These are phyloP conservation scores for Datisca glomerata DNA, from an alignment of 306 rosid genomes.

Conservation along the genomic window DNA sequence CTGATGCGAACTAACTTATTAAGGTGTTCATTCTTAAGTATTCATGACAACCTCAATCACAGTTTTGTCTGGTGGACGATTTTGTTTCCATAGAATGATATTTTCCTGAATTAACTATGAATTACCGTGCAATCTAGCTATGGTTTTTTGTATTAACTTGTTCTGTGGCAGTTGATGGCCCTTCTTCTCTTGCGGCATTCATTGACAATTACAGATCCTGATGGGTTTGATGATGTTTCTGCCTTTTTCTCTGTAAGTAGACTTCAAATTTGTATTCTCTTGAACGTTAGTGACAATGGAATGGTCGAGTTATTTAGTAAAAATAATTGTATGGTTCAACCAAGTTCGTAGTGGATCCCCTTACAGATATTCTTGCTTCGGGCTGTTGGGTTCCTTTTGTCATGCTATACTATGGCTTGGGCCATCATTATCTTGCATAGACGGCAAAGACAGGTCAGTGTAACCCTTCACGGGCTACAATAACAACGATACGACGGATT, in stretches of 20 bases:
- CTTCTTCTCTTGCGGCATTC: constrained; percentile 84
- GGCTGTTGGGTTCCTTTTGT: constrained; percentile 95
- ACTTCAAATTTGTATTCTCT: not conserved
- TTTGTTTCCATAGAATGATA: not conserved
- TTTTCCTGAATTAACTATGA: not conserved
- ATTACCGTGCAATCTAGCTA: not conserved
- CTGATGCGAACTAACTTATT: not conserved
- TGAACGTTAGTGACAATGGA: not conserved
- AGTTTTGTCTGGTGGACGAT: not conserved
- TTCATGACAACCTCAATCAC: not conserved
- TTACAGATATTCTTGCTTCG: constrained; percentile 63
- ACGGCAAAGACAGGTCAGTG: constrained; percentile 73
- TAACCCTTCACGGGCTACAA: too few relatives aligned
- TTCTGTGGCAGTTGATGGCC: constrained; percentile 66
- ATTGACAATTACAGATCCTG: constrained; percentile 59
- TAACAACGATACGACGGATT: too few relatives aligned
- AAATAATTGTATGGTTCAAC: not conserved
- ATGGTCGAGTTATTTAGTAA: not conserved
- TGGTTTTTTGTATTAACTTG: constrained; percentile 10
- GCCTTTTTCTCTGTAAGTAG: constrained; percentile 66
- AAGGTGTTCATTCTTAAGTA: not conserved
- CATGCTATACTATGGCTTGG: constrained; percentile 98
- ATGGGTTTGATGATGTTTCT: constrained; percentile 47
- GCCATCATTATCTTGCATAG: constrained; percentile 92
- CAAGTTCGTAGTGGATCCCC: not conserved